Percentiles rank a stretch among this genome's conserved stretches.
phyloP scores from a whole-genome alignment of 2,329 filamentous ascomycete genomes.

The Ophiostoma triangulosporum region DNA sequence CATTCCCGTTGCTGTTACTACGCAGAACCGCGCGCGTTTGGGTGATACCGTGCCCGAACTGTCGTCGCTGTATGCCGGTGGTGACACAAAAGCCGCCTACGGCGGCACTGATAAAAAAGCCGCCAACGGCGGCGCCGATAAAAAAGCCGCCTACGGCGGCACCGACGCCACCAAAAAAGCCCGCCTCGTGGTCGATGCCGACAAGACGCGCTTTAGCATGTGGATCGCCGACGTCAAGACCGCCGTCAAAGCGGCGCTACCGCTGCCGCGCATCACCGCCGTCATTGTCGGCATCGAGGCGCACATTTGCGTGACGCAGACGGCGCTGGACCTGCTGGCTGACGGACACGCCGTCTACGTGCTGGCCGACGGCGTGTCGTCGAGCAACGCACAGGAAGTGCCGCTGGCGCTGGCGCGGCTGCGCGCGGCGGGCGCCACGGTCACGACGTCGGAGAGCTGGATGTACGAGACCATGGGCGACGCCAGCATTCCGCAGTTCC shows the following conservation, averaged over 20 bases:
- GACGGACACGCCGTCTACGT: conserved; percentile 74
- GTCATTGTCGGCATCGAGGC: conserved; percentile 84
- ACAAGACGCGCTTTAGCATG: conserved; percentile 92
- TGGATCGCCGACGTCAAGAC: conserved; percentile 51
- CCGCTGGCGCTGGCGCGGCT: conserved; percentile 64
- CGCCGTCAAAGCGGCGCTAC: conserved; percentile 8
- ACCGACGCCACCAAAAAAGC: background rate
- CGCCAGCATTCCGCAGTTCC: conserved; percentile 60
- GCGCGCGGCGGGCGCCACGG: conserved; percentile 58
- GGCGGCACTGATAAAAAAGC: conserved; percentile 9
- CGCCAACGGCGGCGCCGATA: conserved; percentile 6
- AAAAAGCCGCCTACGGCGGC: conserved; percentile 25
- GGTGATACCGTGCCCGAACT: conserved; percentile 70
- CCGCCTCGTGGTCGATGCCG: conserved; percentile 33
- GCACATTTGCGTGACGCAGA: conserved; percentile 93
- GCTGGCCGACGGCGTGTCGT: conserved; percentile 79
- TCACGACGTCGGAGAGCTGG: conserved; percentile 82
- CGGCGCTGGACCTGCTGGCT: conserved; percentile 64
- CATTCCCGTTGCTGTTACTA: conserved; percentile 75
- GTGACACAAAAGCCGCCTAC: conserved; percentile 27
- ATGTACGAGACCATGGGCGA: conserved; percentile 85
- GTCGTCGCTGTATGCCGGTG: conserved; percentile 31
- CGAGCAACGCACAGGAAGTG: conserved; percentile 72
- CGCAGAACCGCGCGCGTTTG: conserved; percentile 66
- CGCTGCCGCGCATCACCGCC: conserved; percentile 25